phyloP scores from a whole-genome alignment of 768 basidiomycete genomes.

The Russula emetica region DNA sequence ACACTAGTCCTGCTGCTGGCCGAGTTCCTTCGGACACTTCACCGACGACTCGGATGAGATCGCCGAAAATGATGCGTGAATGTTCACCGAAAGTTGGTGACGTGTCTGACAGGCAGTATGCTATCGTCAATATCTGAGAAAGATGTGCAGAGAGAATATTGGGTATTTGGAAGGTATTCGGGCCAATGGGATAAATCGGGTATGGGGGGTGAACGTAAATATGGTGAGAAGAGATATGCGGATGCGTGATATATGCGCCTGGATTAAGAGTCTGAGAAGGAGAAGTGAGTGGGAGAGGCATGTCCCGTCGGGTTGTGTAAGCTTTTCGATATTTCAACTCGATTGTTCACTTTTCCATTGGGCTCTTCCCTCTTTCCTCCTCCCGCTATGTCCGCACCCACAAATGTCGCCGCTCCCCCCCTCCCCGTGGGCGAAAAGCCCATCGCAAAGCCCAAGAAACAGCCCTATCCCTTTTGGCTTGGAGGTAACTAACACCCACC shows the following conservation, averaged over 20 bases:
- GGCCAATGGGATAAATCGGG: conserved; percentile 6
- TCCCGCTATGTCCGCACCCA: conserved; percentile 19
- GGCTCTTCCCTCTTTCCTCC: background rate
- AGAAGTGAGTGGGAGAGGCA: background rate
- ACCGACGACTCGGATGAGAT: background rate
- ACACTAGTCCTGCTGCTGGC: background rate
- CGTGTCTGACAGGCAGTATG: conserved; percentile 2
- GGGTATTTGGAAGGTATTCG: background rate
- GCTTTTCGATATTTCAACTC: conserved; percentile 1
- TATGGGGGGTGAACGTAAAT: conserved; percentile 5
- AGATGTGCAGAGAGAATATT: background rate
- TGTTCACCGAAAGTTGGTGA: conserved; percentile 4
- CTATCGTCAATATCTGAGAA: background rate
- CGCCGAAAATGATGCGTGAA: background rate
- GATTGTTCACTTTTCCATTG: background rate
- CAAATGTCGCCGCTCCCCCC: conserved; percentile 19
- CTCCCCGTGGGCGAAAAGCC: conserved; percentile 14
- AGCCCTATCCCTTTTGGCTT: conserved; percentile 83
- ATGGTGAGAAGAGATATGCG: background rate
- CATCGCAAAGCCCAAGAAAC: conserved; percentile 41
- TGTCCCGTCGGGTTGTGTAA: background rate
- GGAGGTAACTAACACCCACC: conserved; percentile 49
- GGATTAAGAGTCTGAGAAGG: background rate
- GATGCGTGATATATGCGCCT: conserved; percentile 10
- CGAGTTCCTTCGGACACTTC: background rate